Conservation (phyloP, 2,329 filamentous ascomycete genomes). For the Aspergillus sp. region DNA sequence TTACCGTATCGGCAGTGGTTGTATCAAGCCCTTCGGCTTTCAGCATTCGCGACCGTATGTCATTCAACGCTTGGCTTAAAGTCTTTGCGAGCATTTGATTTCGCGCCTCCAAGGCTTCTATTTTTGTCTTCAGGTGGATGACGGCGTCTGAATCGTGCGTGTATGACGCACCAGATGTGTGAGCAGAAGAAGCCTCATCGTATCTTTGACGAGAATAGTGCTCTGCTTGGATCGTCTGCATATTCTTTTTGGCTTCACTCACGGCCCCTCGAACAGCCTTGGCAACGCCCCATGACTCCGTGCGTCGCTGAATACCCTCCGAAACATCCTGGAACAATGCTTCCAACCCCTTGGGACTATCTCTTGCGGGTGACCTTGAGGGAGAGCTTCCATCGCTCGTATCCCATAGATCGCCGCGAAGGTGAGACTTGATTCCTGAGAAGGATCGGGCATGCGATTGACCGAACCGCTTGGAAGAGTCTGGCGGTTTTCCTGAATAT, state of each 20-base stretch:
- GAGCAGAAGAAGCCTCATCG: constrained; percentile 14
- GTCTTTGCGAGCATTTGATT: constrained; percentile 43
- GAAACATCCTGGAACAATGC: constrained; percentile 50
- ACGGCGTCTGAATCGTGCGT: constrained; percentile 15
- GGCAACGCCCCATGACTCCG: constrained; percentile 50
- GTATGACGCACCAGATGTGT: constrained; percentile 13
- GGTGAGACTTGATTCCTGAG: constrained; percentile 19
- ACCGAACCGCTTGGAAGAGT: constrained; percentile 25
- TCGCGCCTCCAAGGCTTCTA: constrained; percentile 38
- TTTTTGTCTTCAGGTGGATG: constrained; percentile 30
- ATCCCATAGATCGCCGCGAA: constrained; percentile 30
- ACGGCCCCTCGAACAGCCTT: constrained; percentile 50
- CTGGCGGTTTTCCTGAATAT: constrained; percentile 47
- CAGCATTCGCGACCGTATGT: constrained; percentile 37
- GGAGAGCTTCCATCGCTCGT: constrained; percentile 34
- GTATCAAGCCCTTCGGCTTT: constrained; percentile 24
- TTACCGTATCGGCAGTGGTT: constrained; percentile 31
- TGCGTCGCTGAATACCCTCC: constrained; percentile 47
- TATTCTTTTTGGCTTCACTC: constrained; percentile 47
- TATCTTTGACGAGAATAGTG: constrained; percentile 28
- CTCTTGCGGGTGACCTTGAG: constrained; percentile 36
- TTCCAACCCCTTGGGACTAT: constrained; percentile 44
- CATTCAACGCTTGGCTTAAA: constrained; percentile 42
- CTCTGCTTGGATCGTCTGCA: constrained; percentile 46
- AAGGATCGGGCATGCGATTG: constrained; percentile 21